phyloP scores from a whole-genome alignment of 2,329 filamentous ascomycete genomes.

The Harringtonia lauricola region DNA sequence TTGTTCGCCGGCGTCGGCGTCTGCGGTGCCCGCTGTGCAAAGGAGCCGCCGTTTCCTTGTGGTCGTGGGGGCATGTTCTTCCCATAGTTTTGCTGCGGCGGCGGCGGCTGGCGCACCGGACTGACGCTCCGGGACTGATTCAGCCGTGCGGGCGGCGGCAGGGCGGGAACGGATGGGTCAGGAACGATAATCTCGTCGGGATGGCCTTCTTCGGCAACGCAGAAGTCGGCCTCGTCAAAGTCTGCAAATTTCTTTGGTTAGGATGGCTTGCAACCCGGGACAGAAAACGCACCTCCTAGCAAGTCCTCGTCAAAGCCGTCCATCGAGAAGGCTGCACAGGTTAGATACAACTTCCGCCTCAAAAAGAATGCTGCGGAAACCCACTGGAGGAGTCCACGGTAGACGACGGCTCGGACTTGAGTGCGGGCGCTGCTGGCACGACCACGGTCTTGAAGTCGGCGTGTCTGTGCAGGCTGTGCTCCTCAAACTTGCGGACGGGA shows the following conservation, averaged over 20 bases:
- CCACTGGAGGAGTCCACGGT: slow-evolving; percentile 2
- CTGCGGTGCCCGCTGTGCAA: slow-evolving; percentile 9
- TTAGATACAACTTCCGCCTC: neutral
- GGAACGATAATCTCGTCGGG: slow-evolving; percentile 64
- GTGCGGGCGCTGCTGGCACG: too few species aligned
- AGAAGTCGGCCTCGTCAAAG: slow-evolving; percentile 69
- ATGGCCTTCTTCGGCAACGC: slow-evolving; percentile 55
- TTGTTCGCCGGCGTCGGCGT: slow-evolving; percentile 5
- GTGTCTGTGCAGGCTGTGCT: slow-evolving; percentile 72
- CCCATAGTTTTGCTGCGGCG: slow-evolving; percentile 8
- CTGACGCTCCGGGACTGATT: slow-evolving; percentile 11
- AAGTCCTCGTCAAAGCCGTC: slow-evolving; percentile 28
- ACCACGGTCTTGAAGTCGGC: too few species aligned
- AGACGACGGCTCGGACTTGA: slow-evolving; percentile 33
- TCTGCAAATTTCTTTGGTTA: slow-evolving; percentile 31
- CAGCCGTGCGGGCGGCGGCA: slow-evolving; percentile 8
- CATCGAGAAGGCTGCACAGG: slow-evolving; percentile 15
- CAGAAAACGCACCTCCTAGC: slow-evolving; percentile 29
- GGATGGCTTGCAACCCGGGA: neutral
- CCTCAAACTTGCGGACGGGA: slow-evolving; percentile 57
- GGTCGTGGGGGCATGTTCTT: neutral
- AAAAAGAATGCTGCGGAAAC: neutral
- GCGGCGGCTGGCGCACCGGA: slow-evolving; percentile 12
- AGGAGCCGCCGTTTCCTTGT: neutral
- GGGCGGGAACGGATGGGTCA: slow-evolving; percentile 13